phyloP scores from a whole-genome alignment of 1,139 yeast genomes.

The Blastobotrys indianensis region DNA sequence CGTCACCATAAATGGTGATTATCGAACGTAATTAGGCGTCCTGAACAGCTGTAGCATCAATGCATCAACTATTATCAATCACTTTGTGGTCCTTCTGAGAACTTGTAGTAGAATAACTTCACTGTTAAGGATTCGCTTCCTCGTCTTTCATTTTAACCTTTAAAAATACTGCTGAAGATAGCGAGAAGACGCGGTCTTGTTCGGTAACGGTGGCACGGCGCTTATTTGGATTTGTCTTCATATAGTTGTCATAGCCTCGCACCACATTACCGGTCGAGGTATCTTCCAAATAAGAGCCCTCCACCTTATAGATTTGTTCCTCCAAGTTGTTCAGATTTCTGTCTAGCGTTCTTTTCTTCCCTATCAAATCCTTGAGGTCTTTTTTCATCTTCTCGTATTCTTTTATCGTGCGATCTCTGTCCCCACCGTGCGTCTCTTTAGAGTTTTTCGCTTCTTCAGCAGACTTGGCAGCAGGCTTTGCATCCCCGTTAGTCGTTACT shows the following conservation, averaged over 20 bases:
- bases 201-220: conserved; percentile 59
- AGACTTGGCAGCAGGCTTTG: conserved; percentile 1
- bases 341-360: conserved; percentile 60
- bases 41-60: too few relatives aligned
- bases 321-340: conserved; percentile 55
- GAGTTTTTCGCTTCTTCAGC: background rate
- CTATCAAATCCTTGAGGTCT: conserved; percentile 59
- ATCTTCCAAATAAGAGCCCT: conserved; percentile 71
- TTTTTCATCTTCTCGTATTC: conserved; percentile 66
- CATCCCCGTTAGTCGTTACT: background rate
- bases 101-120: background rate
- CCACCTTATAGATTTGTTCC: conserved; percentile 76
- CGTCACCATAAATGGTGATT: conserved; percentile 90
- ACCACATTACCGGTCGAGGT: conserved; percentile 71
- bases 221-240: conserved; percentile 49
- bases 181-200: conserved; percentile 78
- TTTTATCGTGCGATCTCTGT: conserved; percentile 28
- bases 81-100: background rate
- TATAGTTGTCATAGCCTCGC: conserved; percentile 81
- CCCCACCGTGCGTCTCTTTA: conserved; percentile 1
- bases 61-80: too few relatives aligned
- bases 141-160: conserved; percentile 36
- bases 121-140: conserved; percentile 12
- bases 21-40: conserved; percentile 43
- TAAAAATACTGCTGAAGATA: conserved; percentile 69